Evolutionary conservation across 2,329 filamentous ascomycete genomes (phyloP).

Genomic region (Penicillium fuscoglaucum): DNA sequence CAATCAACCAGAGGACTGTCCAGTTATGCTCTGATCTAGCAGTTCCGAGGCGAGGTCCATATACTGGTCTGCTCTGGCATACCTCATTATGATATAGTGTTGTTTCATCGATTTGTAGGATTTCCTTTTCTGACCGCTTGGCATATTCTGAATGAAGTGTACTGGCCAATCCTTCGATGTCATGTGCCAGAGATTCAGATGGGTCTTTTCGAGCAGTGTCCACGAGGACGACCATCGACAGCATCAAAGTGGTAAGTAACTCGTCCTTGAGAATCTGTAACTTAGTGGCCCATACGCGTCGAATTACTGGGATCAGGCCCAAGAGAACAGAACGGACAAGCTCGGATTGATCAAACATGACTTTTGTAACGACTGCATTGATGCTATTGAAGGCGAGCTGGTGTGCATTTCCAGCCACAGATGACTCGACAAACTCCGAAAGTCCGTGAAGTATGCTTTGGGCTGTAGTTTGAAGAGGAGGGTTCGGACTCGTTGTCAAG

Average conservation of each 20-base stretch:
- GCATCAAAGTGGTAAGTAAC: constrained; percentile 70
- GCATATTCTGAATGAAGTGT: constrained; percentile 77
- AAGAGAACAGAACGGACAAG: constrained; percentile 62
- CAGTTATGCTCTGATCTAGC: constrained; percentile 42
- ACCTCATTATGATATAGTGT: constrained; percentile 49
- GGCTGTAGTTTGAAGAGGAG: constrained; percentile 60
- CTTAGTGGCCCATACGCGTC: constrained; percentile 71
- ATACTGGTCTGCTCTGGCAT: constrained; percentile 40
- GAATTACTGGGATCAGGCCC: constrained; percentile 68
- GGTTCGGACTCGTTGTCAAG: constrained; percentile 66
- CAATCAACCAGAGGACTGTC: constrained; percentile 42
- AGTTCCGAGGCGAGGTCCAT: constrained; percentile 40
- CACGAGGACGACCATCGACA: constrained; percentile 62
- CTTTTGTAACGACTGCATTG: constrained; percentile 67
- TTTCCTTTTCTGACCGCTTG: constrained; percentile 66
- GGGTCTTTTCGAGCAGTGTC: constrained; percentile 41
- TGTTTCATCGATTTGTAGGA: constrained; percentile 77
- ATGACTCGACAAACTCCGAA: constrained; percentile 62
- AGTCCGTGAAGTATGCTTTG: constrained; percentile 58
- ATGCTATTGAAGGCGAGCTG: constrained; percentile 73
- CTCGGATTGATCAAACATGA: constrained; percentile 66
- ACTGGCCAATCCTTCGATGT: constrained; percentile 66
- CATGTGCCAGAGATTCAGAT: constrained; percentile 42
- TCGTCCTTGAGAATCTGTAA: constrained; percentile 69
- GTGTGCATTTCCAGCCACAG: constrained; percentile 61